Conservation (phyloP, 2,329 filamentous ascomycete species). For the Botryosphaeria dothidea region DNA sequence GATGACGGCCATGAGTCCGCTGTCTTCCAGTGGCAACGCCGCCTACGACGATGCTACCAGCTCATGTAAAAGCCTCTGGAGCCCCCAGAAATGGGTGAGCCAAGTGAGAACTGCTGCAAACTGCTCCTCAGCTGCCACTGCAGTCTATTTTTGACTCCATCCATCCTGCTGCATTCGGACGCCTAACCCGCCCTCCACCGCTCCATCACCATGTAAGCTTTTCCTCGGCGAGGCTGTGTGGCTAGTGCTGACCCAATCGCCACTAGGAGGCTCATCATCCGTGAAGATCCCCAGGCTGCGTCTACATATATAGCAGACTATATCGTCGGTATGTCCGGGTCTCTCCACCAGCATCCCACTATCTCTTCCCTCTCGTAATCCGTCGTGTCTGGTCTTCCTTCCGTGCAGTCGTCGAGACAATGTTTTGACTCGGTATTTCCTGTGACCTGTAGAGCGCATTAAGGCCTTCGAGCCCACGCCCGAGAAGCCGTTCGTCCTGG, state of each 20-base stretch:
- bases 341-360: not conserved
- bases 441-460: constrained; percentile 63
- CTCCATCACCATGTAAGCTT: constrained; percentile 21
- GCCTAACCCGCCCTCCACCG: not conserved
- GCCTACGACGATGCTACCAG: not conserved
- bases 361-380: not conserved
- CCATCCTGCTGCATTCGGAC: not conserved
- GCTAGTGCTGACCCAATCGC: constrained; percentile 17
- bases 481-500: constrained; percentile 75
- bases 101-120: not conserved
- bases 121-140: not conserved
- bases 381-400: not conserved
- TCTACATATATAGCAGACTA: constrained; percentile 80
- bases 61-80: not conserved
- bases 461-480: constrained; percentile 72
- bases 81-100: not conserved
- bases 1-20: constrained; percentile 4
- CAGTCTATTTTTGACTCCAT: not conserved
- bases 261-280: constrained; percentile 78
- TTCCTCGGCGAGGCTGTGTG: not conserved
- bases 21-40: constrained; percentile 2
- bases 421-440: not conserved
- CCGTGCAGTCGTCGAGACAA: not conserved
- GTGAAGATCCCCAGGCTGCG: constrained; percentile 67
- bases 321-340: constrained; percentile 61